phyloP scores from a whole-genome alignment of 2,329 filamentous ascomycete species.

The Triangularia setosa region DNA sequence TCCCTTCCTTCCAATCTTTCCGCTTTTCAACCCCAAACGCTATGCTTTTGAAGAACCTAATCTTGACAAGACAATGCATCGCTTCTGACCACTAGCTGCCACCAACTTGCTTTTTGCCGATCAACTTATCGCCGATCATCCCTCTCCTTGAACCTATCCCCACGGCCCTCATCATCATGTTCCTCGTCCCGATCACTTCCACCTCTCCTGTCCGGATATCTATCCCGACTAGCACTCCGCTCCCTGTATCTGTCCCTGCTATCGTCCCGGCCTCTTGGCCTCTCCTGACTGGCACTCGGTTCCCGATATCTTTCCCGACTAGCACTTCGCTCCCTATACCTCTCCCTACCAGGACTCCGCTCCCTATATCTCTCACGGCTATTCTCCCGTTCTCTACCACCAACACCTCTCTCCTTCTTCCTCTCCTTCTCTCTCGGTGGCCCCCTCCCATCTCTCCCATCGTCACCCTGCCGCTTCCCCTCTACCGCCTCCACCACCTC shows the following conservation, averaged over 20 bases:
- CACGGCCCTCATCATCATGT: neutral
- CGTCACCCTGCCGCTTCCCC: constrained; percentile 25
- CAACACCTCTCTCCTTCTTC: neutral
- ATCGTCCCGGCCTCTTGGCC: neutral
- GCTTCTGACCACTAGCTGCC: neutral
- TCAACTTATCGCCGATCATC: neutral
- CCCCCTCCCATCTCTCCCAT: neutral
- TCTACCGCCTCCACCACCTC: constrained; percentile 30
- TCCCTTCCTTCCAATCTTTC: neutral
- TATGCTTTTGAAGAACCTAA: neutral
- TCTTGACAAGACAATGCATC: neutral
- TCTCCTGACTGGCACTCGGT: neutral
- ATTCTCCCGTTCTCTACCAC: constrained; percentile 1
- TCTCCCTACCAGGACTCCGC: neutral
- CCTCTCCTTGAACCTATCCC: neutral
- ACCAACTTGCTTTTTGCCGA: neutral
- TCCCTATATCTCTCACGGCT: constrained; percentile 1
- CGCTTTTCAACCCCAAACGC: neutral
- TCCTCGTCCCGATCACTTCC: neutral
- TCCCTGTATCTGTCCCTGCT: neutral
- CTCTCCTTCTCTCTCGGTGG: neutral
- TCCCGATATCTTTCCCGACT: neutral
- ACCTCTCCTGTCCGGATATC: neutral
- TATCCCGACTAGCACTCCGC: neutral
- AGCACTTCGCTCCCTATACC: neutral